Base-by-base conservation (phyloP, 257 asterid species). In the Nyctanthes arbortristis region DNA sequence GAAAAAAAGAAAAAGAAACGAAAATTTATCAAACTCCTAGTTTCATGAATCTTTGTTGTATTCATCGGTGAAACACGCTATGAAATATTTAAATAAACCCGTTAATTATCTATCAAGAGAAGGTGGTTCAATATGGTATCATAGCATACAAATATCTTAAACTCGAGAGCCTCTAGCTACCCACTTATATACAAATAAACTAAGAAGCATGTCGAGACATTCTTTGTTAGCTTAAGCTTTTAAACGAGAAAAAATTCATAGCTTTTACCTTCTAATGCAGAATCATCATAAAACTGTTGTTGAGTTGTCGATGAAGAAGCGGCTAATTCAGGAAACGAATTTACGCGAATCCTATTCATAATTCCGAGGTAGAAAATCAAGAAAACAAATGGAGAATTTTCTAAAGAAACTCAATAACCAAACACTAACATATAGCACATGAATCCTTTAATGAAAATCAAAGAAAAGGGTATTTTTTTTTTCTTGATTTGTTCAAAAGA, bases 201-300 rank as follows among this genome's bases (percentile, higher is more conserved):
- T n/a, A n/a, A n/a, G n/a, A n/a, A n/a, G n/a, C n/a, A n/a, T n/a
- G n/a, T n/a, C n/a, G n/a, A n/a, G n/a, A n/a, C n/a, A n/a, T n/a
- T n/a, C n/a, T n/a, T n/a, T n/a, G n/a, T n/a, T n/a, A n/a, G 20
- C 14, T 39, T 13, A 39, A 39, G 10, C 5, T 39, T 39, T 39
- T 39, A 39, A 18, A 39, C 20, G 2, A 37, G 45, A 37, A 37
- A 10, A 22, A 65, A 58, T 27, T 16, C 0, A 25, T 10, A 55
- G 13, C 27, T 25, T 22, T 62, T 83, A 88, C 96, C 97, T 82
- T 88, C 90, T 63, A 90, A 79, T 35, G 87, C 76, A 0, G 92
- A 84, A 77, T 90, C 89, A 65, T 86, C 89, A 34, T 78, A 72
- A 5, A n/a, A n/a, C n/a, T 65, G 68, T 32, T 82, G 86, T 58